Evolutionary conservation across 2,329 filamentous ascomycete species (phyloP), one percentile per base, ranked within the genome.

Genomic region (Microthyrium microscopicum): DNA sequence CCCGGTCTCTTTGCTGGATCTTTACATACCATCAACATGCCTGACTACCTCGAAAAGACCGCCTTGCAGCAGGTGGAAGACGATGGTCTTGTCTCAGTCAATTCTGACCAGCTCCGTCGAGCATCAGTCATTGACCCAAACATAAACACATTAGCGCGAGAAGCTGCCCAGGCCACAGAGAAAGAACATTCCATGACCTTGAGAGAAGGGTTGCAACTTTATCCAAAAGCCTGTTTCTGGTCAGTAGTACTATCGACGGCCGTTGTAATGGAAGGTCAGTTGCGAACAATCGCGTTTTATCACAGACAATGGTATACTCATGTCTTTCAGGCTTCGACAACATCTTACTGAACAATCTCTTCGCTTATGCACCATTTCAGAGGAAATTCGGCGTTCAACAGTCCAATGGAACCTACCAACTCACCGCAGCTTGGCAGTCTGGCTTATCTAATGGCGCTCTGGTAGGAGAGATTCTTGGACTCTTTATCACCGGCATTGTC

Each of bases 261-360:
- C 51, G 89, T 92, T 47, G 73, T 71, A 46, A 93, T 93, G 84
- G 83, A 92, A 54, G 83, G n/a, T n/a, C n/a, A n/a, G n/a, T n/a
- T n/a, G n/a, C n/a, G n/a, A n/a, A n/a, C n/a, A n/a, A n/a, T n/a
- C n/a, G n/a, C n/a, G n/a, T n/a, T n/a, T n/a, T n/a, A n/a, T n/a
- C n/a, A n/a, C n/a, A 9, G 22, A 25, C 22, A 9, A 9, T 9
- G 22, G 12, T 9, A 25, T 25, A 9, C 22, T 25, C 22, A 25
- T 25, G 9, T 25, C 22, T 9, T 25, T 25, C 22, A 25, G 8
- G 21, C 5, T 91, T 85, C 58, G 82, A 92, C 49, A 64, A 89
- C 38, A 75, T 71, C 46, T 61, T 91, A 34, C 71, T 89, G 46
- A 82, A 77, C 60, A 85, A 85, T 55, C 83, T 89, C 49, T 85